phyloP scores from a whole-genome alignment of 345 rosid genomes.

The Aquilaria malaccensis region DNA sequence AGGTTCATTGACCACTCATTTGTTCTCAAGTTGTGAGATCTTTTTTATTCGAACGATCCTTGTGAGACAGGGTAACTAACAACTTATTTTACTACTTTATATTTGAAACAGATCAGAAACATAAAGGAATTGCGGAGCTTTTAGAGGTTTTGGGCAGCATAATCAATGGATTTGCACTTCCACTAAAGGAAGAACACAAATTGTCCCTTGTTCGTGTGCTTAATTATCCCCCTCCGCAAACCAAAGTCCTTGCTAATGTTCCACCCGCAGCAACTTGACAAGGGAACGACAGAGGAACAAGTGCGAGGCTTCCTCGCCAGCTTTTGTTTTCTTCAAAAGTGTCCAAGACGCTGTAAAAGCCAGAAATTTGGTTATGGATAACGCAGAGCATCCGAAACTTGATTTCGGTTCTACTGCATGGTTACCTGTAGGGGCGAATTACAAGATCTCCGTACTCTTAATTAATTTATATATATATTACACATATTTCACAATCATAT shows the following conservation, averaged over 20 bases:
- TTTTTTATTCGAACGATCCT: constrained; percentile 87
- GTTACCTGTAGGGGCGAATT: too few species aligned
- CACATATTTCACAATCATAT: too few species aligned
- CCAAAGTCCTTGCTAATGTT: constrained; percentile 75
- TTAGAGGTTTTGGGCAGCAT: constrained; percentile 88
- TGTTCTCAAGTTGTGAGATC: constrained; percentile 53
- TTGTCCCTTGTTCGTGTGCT: constrained; percentile 57
- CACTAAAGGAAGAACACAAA: constrained; percentile 92
- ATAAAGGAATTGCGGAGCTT: constrained; percentile 80
- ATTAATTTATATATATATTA: too few species aligned
- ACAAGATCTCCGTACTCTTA: too few species aligned
- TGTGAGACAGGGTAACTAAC: constrained; percentile 87
- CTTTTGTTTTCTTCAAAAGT: too few species aligned
- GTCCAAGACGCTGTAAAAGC: too few species aligned
- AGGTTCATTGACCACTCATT: constrained; percentile 63
- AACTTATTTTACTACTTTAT: constrained; percentile 65
- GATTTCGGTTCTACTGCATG: too few species aligned
- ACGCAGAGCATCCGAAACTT: too few species aligned
- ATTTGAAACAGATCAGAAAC: constrained; percentile 67
- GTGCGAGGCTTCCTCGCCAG: too few species aligned
- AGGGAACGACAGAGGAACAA: too few species aligned
- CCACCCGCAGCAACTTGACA: constrained; percentile 46
- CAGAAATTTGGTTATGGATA: too few species aligned
- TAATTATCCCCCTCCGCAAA: constrained; percentile 68
- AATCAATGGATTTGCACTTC: constrained; percentile 87